Evolutionary conservation across 2,329 filamentous ascomycete species (phyloP).

Genomic region (Tolypocladium capitatum): DNA sequence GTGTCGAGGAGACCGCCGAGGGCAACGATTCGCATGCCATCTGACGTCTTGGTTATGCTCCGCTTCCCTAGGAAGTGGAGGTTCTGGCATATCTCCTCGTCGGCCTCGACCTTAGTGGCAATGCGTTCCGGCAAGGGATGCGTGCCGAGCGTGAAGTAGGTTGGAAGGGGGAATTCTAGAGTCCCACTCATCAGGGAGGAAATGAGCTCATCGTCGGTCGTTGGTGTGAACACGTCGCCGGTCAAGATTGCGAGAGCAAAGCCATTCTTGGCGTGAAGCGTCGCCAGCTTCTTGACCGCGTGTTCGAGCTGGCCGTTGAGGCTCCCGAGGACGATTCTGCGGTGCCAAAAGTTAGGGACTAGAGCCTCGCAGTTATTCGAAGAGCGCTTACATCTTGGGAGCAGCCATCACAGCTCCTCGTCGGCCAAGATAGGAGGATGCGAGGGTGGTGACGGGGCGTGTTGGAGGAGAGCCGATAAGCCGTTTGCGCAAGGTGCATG

Average conservation of each 20-base stretch:
- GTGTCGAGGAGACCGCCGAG: constrained; percentile 63
- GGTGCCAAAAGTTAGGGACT: neutral
- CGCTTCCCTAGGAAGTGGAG: constrained; percentile 81
- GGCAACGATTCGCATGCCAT: constrained; percentile 77
- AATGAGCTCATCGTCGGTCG: constrained; percentile 45
- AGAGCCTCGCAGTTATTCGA: neutral
- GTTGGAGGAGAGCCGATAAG: constrained; percentile 13
- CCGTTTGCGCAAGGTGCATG: constrained; percentile 15
- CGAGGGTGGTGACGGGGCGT: constrained; percentile 1
- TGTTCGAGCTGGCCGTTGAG: constrained; percentile 65
- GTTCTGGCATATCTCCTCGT: constrained; percentile 74
- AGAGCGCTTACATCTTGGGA: constrained; percentile 32
- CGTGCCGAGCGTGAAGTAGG: constrained; percentile 78
- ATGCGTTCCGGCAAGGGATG: constrained; percentile 58
- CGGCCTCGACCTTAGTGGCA: constrained; percentile 58
- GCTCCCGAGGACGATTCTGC: constrained; percentile 67
- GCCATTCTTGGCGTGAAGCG: constrained; percentile 72
- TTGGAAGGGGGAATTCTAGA: constrained; percentile 64
- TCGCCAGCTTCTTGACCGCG: constrained; percentile 67
- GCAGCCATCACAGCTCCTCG: constrained; percentile 24
- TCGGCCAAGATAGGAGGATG: neutral
- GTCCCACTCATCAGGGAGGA: constrained; percentile 56
- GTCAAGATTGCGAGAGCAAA: constrained; percentile 77
- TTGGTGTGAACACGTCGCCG: constrained; percentile 65
- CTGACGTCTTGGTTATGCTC: constrained; percentile 75